These are phyloP conservation scores for Arthrobotrys sphaeroides DNA, from an alignment of 2,329 filamentous ascomycete species.

Conservation along the genomic window DNA sequence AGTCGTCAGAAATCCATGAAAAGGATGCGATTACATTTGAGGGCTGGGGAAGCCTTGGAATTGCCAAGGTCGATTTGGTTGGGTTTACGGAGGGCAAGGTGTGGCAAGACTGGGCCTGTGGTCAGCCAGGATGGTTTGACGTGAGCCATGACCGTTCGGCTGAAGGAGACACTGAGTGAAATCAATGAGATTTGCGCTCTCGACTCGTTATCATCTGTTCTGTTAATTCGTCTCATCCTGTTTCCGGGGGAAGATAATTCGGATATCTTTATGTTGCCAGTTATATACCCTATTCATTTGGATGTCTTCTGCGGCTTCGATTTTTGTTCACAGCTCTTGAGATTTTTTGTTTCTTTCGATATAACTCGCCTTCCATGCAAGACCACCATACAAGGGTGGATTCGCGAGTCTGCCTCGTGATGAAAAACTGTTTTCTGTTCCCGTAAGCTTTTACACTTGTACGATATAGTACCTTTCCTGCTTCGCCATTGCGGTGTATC, in stretches of 20 bases:
- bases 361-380: neutral
- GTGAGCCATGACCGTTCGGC: constrained; percentile 23
- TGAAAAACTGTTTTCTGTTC: neutral
- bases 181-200: neutral
- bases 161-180: constrained; percentile 35
- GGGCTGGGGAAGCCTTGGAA: constrained; percentile 39
- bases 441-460: constrained; percentile 10
- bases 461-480: constrained; percentile 23
- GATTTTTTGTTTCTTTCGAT: neutral
- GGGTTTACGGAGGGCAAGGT: constrained; percentile 43
- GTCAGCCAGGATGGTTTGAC: constrained; percentile 51
- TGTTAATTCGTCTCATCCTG: neutral
- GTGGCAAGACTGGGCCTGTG: constrained; percentile 44
- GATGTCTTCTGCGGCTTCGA: neutral
- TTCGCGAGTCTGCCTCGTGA: neutral
- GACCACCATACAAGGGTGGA: neutral
- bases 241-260: constrained; percentile 1
- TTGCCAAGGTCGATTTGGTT: constrained; percentile 46
- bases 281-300: constrained; percentile 18
- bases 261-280: constrained; percentile 1
- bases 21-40: constrained; percentile 46
- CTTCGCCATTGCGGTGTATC: constrained; percentile 2
- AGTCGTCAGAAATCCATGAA: constrained; percentile 47
- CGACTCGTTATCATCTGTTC: neutral
- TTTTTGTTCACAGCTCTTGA: neutral